Evolutionary conservation across 2,329 filamentous ascomycete species (phyloP).

Genomic region (Botrytis elliptica): DNA sequence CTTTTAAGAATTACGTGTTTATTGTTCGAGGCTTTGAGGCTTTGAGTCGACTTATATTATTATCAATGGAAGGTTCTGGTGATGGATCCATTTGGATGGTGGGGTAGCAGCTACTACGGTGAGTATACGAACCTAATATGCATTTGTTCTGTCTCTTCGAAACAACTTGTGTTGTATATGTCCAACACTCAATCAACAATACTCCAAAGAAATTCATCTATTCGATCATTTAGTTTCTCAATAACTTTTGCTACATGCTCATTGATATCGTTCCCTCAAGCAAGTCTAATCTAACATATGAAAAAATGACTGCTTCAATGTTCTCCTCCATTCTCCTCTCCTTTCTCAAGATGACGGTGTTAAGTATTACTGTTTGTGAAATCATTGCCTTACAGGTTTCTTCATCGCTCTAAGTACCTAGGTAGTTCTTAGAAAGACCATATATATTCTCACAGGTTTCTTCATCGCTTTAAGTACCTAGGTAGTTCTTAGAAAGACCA

Average conservation of each 20-base stretch:
- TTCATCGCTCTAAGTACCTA: neutral
- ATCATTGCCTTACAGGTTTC: neutral
- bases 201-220: neutral
- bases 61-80: constrained; percentile 14
- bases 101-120: constrained; percentile 10
- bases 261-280: neutral
- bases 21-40: neutral
- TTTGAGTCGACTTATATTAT: neutral
- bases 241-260: neutral
- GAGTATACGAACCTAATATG: neutral
- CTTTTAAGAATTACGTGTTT: neutral
- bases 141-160: neutral
- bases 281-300: neutral
- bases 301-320: neutral
- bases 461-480: no score
- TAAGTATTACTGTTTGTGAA: neutral
- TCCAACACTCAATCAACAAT: neutral
- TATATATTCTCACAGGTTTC: no score
- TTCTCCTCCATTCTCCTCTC: neutral
- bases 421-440: neutral
- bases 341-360: neutral
- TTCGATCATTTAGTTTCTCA: no score
- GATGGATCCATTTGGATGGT: neutral
- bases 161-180: neutral
- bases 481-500: neutral